These are phyloP conservation scores for Boletus insuetus DNA, from an alignment of 768 basidiomycete species.

Conservation along the genomic window DNA sequence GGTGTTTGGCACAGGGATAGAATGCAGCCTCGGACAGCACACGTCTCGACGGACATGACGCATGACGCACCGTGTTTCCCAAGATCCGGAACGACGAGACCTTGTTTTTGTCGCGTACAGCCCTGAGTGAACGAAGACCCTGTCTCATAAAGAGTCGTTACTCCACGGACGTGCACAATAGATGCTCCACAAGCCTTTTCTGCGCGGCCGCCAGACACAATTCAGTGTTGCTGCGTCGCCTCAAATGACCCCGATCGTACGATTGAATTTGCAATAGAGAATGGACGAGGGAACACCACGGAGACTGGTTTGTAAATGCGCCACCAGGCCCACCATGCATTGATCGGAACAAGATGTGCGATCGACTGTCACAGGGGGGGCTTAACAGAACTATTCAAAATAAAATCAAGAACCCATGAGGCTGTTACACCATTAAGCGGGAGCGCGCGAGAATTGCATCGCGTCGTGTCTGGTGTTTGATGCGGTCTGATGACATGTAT, in stretches of 20 bases:
- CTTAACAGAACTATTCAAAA: constrained; percentile 5
- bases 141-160: constrained; percentile 8
- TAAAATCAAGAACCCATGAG: constrained; percentile 16
- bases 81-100: background rate
- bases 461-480: constrained; percentile 10
- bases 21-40: constrained; percentile 3
- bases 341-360: constrained; percentile 27
- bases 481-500: constrained; percentile 17
- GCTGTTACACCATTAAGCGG: constrained; percentile 15
- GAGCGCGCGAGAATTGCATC: constrained; percentile 6
- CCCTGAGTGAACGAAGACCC: constrained; percentile 17
- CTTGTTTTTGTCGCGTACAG: background rate
- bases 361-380: constrained; percentile 16
- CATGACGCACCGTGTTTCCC: constrained; percentile 14
- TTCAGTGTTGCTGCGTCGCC: constrained; percentile 16
- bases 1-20: constrained; percentile 13
- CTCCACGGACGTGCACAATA: constrained; percentile 23
- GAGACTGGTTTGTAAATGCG: constrained; percentile 16
- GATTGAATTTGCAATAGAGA: constrained; percentile 23
- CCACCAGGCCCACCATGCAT: constrained; percentile 21
- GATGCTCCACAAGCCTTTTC: constrained; percentile 18
- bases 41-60: constrained; percentile 20
- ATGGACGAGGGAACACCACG: constrained; percentile 25
- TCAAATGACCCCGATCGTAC: constrained; percentile 14
- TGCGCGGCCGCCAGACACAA: constrained; percentile 9